Percentiles rank a stretch among this genome's conserved stretches.
These are phyloP conservation scores for Mariannaea sp. DNA, from an alignment of 2,329 filamentous ascomycete species.

Conservation along the genomic window DNA sequence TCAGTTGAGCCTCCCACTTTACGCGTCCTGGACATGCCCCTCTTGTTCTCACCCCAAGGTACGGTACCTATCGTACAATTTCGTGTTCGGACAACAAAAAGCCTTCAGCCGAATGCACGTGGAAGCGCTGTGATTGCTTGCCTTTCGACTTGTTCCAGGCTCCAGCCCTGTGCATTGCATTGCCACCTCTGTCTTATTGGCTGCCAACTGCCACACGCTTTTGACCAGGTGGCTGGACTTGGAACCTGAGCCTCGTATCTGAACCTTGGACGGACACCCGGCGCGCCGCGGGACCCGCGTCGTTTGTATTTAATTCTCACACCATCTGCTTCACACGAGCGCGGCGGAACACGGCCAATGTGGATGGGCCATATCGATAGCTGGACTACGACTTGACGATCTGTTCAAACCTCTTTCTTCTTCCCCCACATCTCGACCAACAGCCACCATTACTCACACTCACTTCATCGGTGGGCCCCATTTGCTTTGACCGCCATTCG, in stretches of 20 bases:
- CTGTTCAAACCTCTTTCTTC: background rate
- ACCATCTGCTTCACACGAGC: background rate
- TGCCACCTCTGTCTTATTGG: background rate
- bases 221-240: background rate
- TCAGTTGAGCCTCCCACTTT: too few species aligned
- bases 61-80: too few species aligned
- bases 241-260: background rate
- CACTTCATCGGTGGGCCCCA: too few species aligned
- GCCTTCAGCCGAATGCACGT: background rate
- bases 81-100: background rate
- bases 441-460: background rate
- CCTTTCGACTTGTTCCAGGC: background rate
- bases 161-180: background rate
- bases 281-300: background rate
- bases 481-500: background rate
- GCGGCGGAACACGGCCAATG: background rate
- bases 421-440: background rate
- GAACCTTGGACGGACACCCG: too few species aligned
- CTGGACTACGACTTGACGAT: background rate
- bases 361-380: background rate
- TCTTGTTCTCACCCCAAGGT: too few species aligned
- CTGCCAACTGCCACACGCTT: background rate
- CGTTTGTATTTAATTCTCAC: background rate
- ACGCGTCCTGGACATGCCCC: background rate
- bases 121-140: background rate